These are phyloP conservation scores for Mycogone perniciosa DNA, from an alignment of 2,329 filamentous ascomycete species.

Conservation along the genomic window DNA sequence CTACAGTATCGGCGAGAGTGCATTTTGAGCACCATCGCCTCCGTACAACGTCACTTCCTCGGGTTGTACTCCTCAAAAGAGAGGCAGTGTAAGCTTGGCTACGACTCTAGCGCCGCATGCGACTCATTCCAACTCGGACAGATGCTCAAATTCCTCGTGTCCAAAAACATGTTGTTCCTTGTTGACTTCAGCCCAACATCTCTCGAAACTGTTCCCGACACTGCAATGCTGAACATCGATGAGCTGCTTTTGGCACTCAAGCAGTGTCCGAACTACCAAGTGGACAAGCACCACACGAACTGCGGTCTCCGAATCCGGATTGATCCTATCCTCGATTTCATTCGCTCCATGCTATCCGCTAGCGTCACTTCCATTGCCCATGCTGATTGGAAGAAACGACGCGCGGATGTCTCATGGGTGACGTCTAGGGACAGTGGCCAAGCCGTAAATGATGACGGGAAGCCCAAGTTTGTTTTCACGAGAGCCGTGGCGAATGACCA, in stretches of 20 bases:
- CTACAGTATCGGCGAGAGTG: slow-evolving; percentile 58
- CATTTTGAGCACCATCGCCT: slow-evolving; percentile 63
- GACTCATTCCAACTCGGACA: slow-evolving; percentile 75
- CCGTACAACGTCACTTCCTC: slow-evolving; percentile 63
- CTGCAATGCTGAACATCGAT: slow-evolving; percentile 55
- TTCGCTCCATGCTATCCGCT: slow-evolving; percentile 51
- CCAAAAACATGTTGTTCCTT: slow-evolving; percentile 54
- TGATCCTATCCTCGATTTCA: slow-evolving; percentile 58
- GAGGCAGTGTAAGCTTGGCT: slow-evolving; percentile 65
- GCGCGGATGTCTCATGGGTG: slow-evolving; percentile 36
- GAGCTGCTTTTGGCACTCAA: slow-evolving; percentile 54
- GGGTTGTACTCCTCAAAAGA: slow-evolving; percentile 59
- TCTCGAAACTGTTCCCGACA: slow-evolving; percentile 38
- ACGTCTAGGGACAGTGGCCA: slow-evolving; percentile 12
- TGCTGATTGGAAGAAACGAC: slow-evolving; percentile 40
- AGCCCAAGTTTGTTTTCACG: slow-evolving; percentile 42
- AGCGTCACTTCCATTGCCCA: slow-evolving; percentile 38
- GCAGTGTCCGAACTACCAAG: slow-evolving; percentile 65
- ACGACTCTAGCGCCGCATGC: slow-evolving; percentile 65
- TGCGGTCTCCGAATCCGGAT: slow-evolving; percentile 63
- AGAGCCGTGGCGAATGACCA: slow-evolving; percentile 44
- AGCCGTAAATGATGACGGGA: slow-evolving; percentile 13
- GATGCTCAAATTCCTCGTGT: slow-evolving; percentile 64
- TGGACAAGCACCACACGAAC: slow-evolving; percentile 66
- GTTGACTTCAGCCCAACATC: slow-evolving; percentile 48